Evolutionary conservation across 139 green algal species (phyloP), one percentile per base, ranked within the genome.

Genomic region (Trebouxia sp.): DNA sequence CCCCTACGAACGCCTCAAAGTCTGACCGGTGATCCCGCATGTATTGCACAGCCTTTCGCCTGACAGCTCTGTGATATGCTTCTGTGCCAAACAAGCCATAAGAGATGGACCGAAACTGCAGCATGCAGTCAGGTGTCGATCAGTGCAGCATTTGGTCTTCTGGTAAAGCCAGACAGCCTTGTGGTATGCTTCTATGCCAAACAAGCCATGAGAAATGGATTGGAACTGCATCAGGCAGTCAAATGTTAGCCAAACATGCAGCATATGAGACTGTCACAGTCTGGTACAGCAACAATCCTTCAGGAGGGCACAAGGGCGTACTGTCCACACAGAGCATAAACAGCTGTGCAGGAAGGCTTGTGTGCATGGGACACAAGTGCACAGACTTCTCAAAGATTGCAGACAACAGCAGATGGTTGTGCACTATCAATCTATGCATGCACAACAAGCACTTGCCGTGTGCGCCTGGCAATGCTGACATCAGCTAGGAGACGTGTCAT

Each of bases 61-160:
- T 81, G 10, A 95, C 84, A 8, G 50, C 43, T 10, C 12, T 38
- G 41, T 95, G 89, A 55, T 90, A 82, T 7, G 88, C 75, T 65
- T 83, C 82, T 24, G 81, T 90, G 58, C 86, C 89, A 72, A 88
- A 95, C 32, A 95, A 82, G 28, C 83, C 82, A 66, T 90, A 83
- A 37, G 75, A 85, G 22, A 95, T 47, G 17, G 86, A 77, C 5
- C 89, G 74, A 76, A 94, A 94, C 84, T 94, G 90, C 47, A 53
- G 12, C 5, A 55, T 6, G 0, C 5, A 72, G n/a, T 72, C 20
- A 72, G 20, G 26, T n/a, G 22, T 9, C 5, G n/a, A n/a, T n/a
- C n/a, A n/a, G n/a, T n/a, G n/a, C n/a, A n/a, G n/a, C n/a, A n/a
- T n/a, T n/a, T n/a, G n/a, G n/a, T n/a, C n/a, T n/a, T n/a, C n/a